phyloP scores from a whole-genome alignment of 1,284 basidiomycete genomes.

The Leccinum laetum region DNA sequence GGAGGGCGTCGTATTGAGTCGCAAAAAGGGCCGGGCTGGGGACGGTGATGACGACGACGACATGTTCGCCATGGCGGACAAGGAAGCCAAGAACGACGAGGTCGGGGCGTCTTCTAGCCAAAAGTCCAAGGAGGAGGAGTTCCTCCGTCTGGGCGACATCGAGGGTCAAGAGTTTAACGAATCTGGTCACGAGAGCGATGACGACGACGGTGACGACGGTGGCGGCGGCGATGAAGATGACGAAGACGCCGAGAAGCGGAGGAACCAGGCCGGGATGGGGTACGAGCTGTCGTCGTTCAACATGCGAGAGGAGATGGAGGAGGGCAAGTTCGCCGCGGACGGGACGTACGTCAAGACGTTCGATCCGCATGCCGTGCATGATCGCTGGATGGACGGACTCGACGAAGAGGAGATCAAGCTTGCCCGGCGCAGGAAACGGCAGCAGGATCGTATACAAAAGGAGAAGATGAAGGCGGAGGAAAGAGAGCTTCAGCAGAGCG shows the following conservation, averaged over 20 bases:
- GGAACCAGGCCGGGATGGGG: conserved; percentile 88
- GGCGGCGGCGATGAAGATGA: conserved; percentile 43
- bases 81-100: conserved; percentile 46
- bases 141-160: conserved; percentile 88
- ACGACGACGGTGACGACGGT: conserved; percentile 39
- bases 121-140: conserved; percentile 73
- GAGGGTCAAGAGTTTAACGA: conserved; percentile 92
- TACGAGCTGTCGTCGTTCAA: conserved; percentile 95
- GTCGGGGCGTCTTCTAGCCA: conserved; percentile 40
- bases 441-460: conserved; percentile 67
- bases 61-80: conserved; percentile 81
- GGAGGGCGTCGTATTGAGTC: conserved; percentile 82
- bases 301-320: conserved; percentile 98
- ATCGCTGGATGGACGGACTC: conserved; percentile 92
- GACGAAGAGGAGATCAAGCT: conserved; percentile 87
- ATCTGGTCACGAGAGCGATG: conserved; percentile 42
- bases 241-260: conserved; percentile 75
- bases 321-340: conserved; percentile 95
- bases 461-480: conserved; percentile 77
- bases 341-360: conserved; percentile 86
- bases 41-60: conserved; percentile 68
- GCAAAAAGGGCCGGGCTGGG: conserved; percentile 53
- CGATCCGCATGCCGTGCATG: conserved; percentile 91
- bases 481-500: conserved; percentile 58
- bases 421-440: conserved; percentile 71